phyloP scores from a whole-genome alignment of 441 rosid species.

The Heliophila coronopifolia region DNA sequence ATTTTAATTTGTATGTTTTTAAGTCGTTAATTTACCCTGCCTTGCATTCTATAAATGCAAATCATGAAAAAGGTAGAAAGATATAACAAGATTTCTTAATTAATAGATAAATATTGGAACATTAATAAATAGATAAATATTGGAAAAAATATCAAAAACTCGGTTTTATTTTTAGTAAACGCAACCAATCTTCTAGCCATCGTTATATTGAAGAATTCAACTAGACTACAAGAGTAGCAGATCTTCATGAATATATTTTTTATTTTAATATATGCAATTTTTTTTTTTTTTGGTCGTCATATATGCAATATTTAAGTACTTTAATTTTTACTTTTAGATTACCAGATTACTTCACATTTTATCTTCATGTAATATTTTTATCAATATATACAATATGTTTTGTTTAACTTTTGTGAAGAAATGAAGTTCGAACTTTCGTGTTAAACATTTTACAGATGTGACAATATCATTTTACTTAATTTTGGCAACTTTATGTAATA shows the following conservation, averaged over 20 bases:
- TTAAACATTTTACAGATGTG: too few species aligned
- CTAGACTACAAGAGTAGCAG: too few species aligned
- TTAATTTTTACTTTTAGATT: too few species aligned
- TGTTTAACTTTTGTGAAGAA: too few species aligned
- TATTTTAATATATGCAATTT: too few species aligned
- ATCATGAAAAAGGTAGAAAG: conserved; percentile 2
- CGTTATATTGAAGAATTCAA: too few species aligned
- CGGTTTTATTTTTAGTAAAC: not conserved
- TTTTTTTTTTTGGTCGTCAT: not conserved
- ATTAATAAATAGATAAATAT: not conserved
- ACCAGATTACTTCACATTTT: not conserved
- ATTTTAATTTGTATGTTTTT: too few species aligned
- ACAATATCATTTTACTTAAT: too few species aligned
- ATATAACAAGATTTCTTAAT: not conserved
- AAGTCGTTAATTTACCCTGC: not conserved
- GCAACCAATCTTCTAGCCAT: not conserved
- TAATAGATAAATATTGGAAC: not conserved
- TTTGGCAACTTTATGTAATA: too few species aligned
- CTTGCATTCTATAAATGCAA: not conserved
- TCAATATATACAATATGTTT: too few species aligned
- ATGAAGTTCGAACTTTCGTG: too few species aligned
- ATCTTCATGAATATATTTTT: too few species aligned
- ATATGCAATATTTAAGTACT: not conserved
- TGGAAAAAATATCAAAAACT: not conserved
- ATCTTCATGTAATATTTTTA: not conserved